These are phyloP conservation scores for Aspergillus puulaauensis DNA, from an alignment of 2,329 filamentous ascomycete genomes.

Conservation along the genomic window DNA sequence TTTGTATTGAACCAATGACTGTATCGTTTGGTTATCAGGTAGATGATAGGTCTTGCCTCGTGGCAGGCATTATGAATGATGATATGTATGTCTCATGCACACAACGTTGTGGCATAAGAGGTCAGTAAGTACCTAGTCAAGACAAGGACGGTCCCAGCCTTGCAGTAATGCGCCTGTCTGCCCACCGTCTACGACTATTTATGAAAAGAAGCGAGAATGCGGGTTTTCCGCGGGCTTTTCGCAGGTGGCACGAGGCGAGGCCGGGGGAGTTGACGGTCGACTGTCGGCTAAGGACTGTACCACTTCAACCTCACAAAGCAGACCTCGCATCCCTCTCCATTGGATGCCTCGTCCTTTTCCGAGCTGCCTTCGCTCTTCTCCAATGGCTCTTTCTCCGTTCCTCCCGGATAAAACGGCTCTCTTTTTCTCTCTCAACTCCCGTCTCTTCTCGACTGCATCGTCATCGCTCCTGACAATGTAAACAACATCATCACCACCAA, in stretches of 20 bases:
- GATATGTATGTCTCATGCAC: slow-evolving; percentile 14
- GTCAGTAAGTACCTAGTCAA: background rate
- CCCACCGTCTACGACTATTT: background rate
- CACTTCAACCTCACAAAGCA: background rate
- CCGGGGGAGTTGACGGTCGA: too few relatives aligned
- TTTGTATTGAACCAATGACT: slow-evolving; percentile 15
- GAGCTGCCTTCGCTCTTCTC: background rate
- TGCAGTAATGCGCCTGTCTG: too few relatives aligned
- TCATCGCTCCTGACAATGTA: background rate
- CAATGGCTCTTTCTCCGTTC: background rate
- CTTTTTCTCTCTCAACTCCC: background rate
- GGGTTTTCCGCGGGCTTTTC: background rate
- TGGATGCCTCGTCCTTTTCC: slow-evolving; percentile 6
- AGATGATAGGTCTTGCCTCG: slow-evolving; percentile 12
- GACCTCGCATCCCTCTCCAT: slow-evolving; percentile 2
- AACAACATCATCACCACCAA: background rate
- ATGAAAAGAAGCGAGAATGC: background rate
- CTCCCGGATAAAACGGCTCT: background rate
- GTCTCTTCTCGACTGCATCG: background rate
- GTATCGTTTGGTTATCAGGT: slow-evolving; percentile 11
- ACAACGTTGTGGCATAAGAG: slow-evolving; percentile 13
- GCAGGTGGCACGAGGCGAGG: background rate
- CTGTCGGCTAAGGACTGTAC: slow-evolving; percentile 2
- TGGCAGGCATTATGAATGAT: slow-evolving; percentile 6
- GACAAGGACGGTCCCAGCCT: too few relatives aligned